These are phyloP conservation scores for Carnegiea gigantea DNA, from an alignment of 179 eudicot genomes.

Conservation along the genomic window DNA sequence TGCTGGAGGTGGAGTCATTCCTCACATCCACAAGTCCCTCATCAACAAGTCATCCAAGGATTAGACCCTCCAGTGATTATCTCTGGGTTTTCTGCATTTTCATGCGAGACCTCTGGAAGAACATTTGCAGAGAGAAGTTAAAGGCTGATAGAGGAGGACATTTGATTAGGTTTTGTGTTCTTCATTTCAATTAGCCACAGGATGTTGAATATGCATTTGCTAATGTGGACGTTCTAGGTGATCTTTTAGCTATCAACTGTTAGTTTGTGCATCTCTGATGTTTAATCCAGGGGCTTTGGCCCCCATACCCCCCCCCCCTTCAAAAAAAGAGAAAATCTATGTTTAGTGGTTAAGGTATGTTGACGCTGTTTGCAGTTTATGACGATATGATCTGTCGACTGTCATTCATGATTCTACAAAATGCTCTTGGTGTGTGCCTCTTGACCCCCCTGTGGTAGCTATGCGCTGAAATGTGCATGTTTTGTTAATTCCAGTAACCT, in stretches of 20 bases:
- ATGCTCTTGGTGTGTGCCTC: background rate
- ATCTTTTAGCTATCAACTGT: background rate
- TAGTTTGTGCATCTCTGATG: background rate
- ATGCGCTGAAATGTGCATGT: too few relatives aligned
- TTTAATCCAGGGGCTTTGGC: background rate
- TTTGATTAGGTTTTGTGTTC: background rate
- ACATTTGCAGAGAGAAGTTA: background rate
- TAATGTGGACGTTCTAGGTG: background rate
- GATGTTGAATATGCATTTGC: background rate
- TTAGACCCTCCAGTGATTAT: conserved; percentile 18
- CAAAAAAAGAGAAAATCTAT: too few relatives aligned
- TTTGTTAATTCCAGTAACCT: too few relatives aligned
- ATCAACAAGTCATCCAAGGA: conserved; percentile 69
- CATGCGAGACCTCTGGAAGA: background rate
- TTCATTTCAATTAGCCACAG: background rate
- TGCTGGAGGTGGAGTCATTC: conserved; percentile 62
- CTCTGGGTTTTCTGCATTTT: background rate
- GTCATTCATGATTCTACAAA: background rate
- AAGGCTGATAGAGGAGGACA: background rate
- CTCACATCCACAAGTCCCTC: conserved; percentile 69
- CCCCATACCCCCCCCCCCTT: background rate
- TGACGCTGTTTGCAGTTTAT: too few relatives aligned
- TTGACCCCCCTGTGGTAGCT: too few relatives aligned
- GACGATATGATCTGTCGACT: too few relatives aligned
- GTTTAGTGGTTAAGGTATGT: too few relatives aligned